These are phyloP conservation scores for Bryoglossum gracile DNA, from an alignment of 495 filamentous ascomycete species.

Conservation along the genomic window DNA sequence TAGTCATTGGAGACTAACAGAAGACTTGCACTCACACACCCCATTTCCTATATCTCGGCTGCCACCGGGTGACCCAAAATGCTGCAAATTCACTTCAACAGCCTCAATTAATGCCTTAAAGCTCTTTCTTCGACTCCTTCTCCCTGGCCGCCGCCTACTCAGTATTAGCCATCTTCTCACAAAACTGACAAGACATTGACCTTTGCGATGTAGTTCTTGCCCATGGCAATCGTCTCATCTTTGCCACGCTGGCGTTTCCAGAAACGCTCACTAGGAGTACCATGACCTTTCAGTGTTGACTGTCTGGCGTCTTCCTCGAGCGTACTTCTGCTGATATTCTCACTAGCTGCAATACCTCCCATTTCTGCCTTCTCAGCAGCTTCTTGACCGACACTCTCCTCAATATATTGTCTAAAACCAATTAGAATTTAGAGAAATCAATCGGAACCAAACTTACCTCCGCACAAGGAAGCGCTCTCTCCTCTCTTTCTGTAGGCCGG, in stretches of 20 bases:
- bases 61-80: too few relatives aligned
- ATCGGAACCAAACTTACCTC: constrained; percentile 49
- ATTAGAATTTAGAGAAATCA: constrained; percentile 11
- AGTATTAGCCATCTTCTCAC: too few relatives aligned
- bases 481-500: constrained; percentile 75
- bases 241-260: constrained; percentile 61
- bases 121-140: neutral
- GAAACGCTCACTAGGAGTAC: constrained; percentile 54
- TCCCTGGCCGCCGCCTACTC: neutral
- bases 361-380: constrained; percentile 30
- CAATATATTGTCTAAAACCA: constrained; percentile 17
- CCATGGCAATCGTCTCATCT: constrained; percentile 52
- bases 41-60: too few relatives aligned
- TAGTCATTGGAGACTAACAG: too few relatives aligned
- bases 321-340: constrained; percentile 40
- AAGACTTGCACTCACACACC: too few relatives aligned
- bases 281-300: constrained; percentile 38
- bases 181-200: too few relatives aligned
- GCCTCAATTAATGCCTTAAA: too few relatives aligned
- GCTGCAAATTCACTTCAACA: too few relatives aligned
- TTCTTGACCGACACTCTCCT: constrained; percentile 49
- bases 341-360: constrained; percentile 31
- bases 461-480: constrained; percentile 66
- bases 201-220: constrained; percentile 28
- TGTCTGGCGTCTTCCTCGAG: constrained; percentile 63